phyloP scores from a whole-genome alignment of 2,329 filamentous ascomycete species.

The Trichoderma lentiforme region DNA sequence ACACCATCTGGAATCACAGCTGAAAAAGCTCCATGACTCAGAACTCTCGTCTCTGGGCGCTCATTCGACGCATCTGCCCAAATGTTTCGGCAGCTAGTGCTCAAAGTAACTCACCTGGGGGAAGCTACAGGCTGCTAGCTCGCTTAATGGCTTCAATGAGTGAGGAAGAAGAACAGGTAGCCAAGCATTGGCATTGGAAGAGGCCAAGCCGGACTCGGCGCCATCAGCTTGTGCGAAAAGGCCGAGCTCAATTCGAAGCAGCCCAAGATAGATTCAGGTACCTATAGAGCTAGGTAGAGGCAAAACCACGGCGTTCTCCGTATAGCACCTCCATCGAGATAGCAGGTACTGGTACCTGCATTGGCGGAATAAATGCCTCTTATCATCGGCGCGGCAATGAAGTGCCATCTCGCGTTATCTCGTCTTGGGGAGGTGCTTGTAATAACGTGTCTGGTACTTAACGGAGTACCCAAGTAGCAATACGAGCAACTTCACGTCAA shows the following conservation, averaged over 20 bases:
- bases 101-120: background rate
- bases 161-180: background rate
- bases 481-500: background rate
- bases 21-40: background rate
- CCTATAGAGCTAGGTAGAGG: background rate
- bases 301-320: background rate
- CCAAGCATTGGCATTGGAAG: background rate
- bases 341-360: background rate
- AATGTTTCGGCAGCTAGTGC: background rate
- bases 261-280: background rate
- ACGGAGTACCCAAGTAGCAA: background rate
- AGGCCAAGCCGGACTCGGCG: background rate
- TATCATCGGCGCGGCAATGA: background rate
- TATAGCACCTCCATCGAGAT: background rate
- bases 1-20: background rate
- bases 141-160: background rate
- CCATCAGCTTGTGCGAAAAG: background rate
- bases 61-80: background rate
- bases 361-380: background rate
- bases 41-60: background rate
- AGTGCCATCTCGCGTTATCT: background rate
- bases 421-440: background rate
- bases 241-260: background rate
- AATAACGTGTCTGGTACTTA: background rate
- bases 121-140: background rate